Conservation (phyloP, 768 basidiomycete genomes). For the Auricularia cornea region DNA sequence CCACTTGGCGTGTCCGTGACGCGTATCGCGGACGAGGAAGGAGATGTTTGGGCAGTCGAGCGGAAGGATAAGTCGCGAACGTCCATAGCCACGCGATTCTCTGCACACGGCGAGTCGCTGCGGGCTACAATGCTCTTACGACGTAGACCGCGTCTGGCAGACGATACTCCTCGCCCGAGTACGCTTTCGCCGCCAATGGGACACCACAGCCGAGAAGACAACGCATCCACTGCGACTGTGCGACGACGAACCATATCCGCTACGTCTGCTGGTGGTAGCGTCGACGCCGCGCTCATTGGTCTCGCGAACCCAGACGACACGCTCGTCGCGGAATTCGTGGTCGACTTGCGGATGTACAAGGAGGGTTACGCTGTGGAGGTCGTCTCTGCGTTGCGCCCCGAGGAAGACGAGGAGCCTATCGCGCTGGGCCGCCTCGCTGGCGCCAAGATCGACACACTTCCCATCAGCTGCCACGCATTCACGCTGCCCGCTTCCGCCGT, state of each 20-base stretch:
- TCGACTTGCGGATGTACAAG: slow-evolving; percentile 75
- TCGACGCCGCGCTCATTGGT: background rate
- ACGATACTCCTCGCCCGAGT: slow-evolving; percentile 35
- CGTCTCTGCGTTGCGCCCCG: slow-evolving; percentile 21
- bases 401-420: slow-evolving; percentile 31
- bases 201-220: background rate
- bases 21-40: slow-evolving; percentile 6
- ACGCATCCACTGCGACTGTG: background rate
- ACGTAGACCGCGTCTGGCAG: slow-evolving; percentile 15
- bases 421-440: slow-evolving; percentile 20
- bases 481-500: slow-evolving; percentile 77
- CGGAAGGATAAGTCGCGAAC: slow-evolving; percentile 5
- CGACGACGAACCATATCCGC: background rate
- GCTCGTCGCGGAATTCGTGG: slow-evolving; percentile 66
- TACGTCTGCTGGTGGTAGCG: background rate
- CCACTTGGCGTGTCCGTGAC: slow-evolving; percentile 38
- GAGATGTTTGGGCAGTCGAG: slow-evolving; percentile 10
- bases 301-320: slow-evolving; percentile 47
- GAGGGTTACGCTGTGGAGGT: slow-evolving; percentile 58
- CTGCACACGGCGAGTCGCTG: slow-evolving; percentile 4
- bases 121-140: slow-evolving; percentile 18
- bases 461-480: slow-evolving; percentile 52
- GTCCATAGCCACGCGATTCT: slow-evolving; percentile 7
- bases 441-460: slow-evolving; percentile 32
- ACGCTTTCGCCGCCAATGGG: slow-evolving; percentile 24